Evolutionary conservation across 1,139 yeast genomes (phyloP).

Genomic region (Lizanozyma gosingica): DNA sequence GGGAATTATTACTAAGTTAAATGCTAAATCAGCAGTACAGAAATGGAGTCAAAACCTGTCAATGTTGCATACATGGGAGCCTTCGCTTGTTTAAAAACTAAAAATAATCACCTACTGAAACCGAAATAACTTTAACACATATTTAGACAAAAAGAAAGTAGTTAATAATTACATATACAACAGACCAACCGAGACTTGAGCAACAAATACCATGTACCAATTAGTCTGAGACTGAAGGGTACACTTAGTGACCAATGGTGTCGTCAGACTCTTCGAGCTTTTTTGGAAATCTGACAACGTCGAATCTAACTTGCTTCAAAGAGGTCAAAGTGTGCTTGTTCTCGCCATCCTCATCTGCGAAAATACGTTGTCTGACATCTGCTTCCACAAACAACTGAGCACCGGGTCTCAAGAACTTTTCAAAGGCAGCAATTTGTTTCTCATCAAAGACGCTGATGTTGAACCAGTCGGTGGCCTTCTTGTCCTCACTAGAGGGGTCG

Average conservation of each 20-base stretch:
- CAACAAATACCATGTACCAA: no score
- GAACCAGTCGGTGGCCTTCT: slow-evolving; percentile 32
- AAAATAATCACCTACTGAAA: no score
- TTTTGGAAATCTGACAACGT: slow-evolving; percentile 31
- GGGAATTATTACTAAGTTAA: no score
- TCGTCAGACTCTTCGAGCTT: slow-evolving; percentile 5
- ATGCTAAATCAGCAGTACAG: no score
- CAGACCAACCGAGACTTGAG: no score
- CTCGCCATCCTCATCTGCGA: slow-evolving; percentile 27
- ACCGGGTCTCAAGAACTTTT: slow-evolving; percentile 33
- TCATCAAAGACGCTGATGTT: slow-evolving; percentile 35
- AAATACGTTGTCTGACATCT: slow-evolving; percentile 26
- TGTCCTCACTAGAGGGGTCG: slow-evolving; percentile 22
- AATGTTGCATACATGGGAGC: no score
- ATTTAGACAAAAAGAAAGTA: no score
- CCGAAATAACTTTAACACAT: no score
- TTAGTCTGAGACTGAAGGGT: no score
- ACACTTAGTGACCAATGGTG: background rate
- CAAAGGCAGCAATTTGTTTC: slow-evolving; percentile 27
- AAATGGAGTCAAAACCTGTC: no score
- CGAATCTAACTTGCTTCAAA: slow-evolving; percentile 29
- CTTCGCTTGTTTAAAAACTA: no score
- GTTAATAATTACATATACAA: no score
- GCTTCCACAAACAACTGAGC: slow-evolving; percentile 36
- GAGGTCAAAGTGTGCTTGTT: slow-evolving; percentile 22